Evolutionary conservation across 352 stramenopile species (phyloP), one percentile per base, ranked within the genome.

Genomic region (Globisporangium apiculatum): DNA sequence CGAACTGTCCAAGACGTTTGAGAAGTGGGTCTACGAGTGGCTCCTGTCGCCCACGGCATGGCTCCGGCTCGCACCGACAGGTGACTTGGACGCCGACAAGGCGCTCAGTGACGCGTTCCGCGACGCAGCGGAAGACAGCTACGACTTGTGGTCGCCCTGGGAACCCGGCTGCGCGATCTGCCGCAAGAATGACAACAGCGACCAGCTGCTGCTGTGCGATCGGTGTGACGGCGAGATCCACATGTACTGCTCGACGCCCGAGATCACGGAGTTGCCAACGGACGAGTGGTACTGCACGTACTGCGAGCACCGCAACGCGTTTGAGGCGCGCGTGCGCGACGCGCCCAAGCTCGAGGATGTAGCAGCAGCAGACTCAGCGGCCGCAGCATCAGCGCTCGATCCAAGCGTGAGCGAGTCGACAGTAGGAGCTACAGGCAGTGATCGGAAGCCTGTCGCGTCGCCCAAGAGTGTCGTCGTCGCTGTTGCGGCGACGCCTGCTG

Each of bases 21-120:
- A 96, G 48, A 92, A 93, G 53, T 92, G 86, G 77, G 60, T 91
- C 24, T 93, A 93, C 62, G 81, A 95, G 18, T 96, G 87, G 87
- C 60, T 94, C 51, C 58, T 94, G 31, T 79, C 69, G 37, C 84
- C 86, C 3, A 80, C 77, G 0, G 84, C 86, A 9, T 96, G 84
- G 86, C 63, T 94, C n/a, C 83, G 85, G 51, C 68, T 95, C 7
- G 57, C 72, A 12, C 66, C 75, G 17, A 80, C 71, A 17, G 76
- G 72, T 50, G 71, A 79, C 58, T 57, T 41, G 6, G 61, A 79
- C 2, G 55, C 74, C 55, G 83, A 94, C 50, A 60, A 69, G 35
- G 61, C 70, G 4, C 58, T 92, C 4, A 56, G 70, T 10, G 75
- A 76, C 55, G 68, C 81, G n/a, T 92, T 93, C 57, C 80, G 79